Evolutionary conservation across 768 basidiomycete species (phyloP).

Genomic region (Lentinus brumalis): DNA sequence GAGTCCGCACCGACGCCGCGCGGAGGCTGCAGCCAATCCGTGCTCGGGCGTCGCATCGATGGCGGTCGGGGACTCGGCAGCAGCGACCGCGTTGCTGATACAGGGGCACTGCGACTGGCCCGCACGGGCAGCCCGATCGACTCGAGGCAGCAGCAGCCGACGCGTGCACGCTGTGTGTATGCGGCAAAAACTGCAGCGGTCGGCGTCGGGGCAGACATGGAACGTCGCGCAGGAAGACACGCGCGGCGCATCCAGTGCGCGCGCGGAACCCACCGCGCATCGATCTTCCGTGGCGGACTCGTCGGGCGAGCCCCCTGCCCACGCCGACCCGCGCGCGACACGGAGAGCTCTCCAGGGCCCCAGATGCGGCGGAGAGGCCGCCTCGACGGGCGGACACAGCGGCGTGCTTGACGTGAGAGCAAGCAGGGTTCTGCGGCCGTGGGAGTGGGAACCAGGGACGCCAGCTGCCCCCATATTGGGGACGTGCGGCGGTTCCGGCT

Average conservation of each 20-base stretch:
- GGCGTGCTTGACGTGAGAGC: constrained; percentile 15
- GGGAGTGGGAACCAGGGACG: constrained; percentile 7
- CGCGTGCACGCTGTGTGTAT: too few species aligned
- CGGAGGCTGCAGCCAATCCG: neutral
- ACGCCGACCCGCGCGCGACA: too few species aligned
- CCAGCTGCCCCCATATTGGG: neutral
- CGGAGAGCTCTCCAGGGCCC: neutral
- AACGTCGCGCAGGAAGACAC: too few species aligned
- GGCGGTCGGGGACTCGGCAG: neutral
- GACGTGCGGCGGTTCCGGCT: neutral
- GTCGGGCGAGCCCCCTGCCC: too few species aligned
- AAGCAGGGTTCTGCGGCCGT: constrained; percentile 9
- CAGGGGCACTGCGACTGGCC: too few species aligned
- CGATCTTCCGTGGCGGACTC: too few species aligned
- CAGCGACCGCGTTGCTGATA: neutral
- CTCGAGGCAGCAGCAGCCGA: too few species aligned
- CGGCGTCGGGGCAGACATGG: too few species aligned
- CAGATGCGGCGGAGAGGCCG: neutral
- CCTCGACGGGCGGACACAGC: neutral
- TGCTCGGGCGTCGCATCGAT: neutral
- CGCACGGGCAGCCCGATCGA: too few species aligned
- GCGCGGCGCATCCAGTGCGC: too few species aligned
- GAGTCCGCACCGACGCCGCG: neutral
- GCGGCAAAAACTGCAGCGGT: too few species aligned
- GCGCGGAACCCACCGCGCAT: too few species aligned